These are phyloP conservation scores for Sugiyamaella marilandica DNA, from an alignment of 805 yeast genomes.

Conservation along the genomic window DNA sequence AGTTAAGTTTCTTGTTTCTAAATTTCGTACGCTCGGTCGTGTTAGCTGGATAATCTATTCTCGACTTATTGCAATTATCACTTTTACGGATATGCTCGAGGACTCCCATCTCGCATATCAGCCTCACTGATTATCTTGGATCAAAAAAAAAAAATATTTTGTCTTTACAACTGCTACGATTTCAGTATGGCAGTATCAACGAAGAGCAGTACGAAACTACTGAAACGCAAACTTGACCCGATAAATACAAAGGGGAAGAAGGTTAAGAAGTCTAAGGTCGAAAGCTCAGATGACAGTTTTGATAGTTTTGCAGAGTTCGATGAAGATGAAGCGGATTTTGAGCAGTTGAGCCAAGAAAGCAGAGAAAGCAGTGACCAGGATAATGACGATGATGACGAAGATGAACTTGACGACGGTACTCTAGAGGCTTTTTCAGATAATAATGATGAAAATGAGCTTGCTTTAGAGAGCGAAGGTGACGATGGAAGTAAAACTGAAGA, in stretches of 20 bases:
- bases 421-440: conserved; percentile 12
- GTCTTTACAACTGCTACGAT: background rate
- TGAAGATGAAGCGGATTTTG: conserved; percentile 2
- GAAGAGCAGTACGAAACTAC: background rate
- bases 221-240: conserved; percentile 1
- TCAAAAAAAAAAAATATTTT: background rate
- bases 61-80: too few species aligned
- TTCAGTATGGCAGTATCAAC: background rate
- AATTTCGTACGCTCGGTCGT: too few species aligned
- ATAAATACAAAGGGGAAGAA: background rate
- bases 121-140: conserved; percentile 3
- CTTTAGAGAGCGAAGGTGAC: conserved; percentile 20
- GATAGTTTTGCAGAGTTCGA: background rate
- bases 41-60: too few species aligned
- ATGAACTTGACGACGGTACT: conserved; percentile 8
- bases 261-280: background rate
- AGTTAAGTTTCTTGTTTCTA: too few species aligned
- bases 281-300: background rate
- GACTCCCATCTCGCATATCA: background rate
- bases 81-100: too few species aligned
- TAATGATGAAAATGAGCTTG: conserved; percentile 9
- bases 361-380: conserved; percentile 8
- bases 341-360: conserved; percentile 1
- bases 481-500: conserved; percentile 33
- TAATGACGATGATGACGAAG: conserved; percentile 14